phyloP scores from a whole-genome alignment of 169 alveolate species.

The Eimeria acervulina region DNA sequence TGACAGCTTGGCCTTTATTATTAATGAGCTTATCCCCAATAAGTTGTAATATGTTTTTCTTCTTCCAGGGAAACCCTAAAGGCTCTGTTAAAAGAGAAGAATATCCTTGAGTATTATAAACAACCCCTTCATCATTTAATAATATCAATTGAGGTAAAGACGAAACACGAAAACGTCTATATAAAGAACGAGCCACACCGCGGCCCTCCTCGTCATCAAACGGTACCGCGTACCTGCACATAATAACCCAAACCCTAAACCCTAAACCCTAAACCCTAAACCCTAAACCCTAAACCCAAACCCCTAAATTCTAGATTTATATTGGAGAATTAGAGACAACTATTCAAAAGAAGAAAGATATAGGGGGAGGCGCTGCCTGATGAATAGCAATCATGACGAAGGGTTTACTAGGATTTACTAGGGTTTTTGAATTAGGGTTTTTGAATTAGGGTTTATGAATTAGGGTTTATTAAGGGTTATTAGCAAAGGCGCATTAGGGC shows the following conservation, averaged over 20 bases:
- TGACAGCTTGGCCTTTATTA: conserved; percentile 7
- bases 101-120: conserved; percentile 40
- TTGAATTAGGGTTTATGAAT: neutral
- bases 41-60: neutral
- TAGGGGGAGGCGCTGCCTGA: no score
- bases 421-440: neutral
- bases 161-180: conserved; percentile 25
- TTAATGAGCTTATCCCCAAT: conserved; percentile 26
- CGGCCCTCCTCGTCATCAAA: conserved; percentile 65
- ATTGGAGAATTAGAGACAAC: no score
- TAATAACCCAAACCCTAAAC: neutral
- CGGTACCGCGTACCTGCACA: conserved; percentile 75
- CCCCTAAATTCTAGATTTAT: no score
- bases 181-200: neutral
- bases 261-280: neutral
- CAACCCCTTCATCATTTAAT: conserved; percentile 10
- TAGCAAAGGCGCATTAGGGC: no score
- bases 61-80: conserved; percentile 60
- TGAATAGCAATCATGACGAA: neutral
- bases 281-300: neutral
- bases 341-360: no score
- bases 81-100: conserved; percentile 35
- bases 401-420: neutral
- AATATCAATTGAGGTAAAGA: conserved; percentile 48
- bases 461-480: neutral